Conservation (phyloP, 768 basidiomycete species). For the Grammothele lineata region DNA sequence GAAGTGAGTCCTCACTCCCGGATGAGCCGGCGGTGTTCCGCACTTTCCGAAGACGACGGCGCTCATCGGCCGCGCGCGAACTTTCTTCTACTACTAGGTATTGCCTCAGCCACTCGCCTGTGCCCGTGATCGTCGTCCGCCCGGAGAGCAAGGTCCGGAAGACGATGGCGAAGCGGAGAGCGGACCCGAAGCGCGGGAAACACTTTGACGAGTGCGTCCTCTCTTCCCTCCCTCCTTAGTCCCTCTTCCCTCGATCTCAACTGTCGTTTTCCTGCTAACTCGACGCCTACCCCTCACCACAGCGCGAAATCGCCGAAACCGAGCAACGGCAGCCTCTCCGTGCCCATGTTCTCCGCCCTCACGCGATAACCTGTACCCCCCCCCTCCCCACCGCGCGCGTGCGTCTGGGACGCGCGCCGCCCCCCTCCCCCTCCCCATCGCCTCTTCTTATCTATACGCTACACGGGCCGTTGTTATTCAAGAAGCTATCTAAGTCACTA, state of each 20-base stretch:
- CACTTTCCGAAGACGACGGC: background rate
- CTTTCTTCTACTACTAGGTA: constrained; percentile 41
- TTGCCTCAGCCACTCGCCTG: constrained; percentile 87
- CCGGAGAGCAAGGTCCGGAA: constrained; percentile 87
- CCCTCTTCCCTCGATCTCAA: background rate
- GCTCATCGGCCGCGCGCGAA: too few species aligned
- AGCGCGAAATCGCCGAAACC: background rate
- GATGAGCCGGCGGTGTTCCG: too few species aligned
- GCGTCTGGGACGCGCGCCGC: too few species aligned
- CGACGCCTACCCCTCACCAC: too few species aligned
- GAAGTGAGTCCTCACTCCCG: constrained; percentile 31
- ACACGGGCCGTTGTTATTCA: too few species aligned
- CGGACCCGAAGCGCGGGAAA: constrained; percentile 82
- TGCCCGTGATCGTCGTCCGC: constrained; percentile 93
- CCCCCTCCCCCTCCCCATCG: too few species aligned
- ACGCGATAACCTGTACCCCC: too few species aligned
- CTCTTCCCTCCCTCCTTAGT: too few species aligned
- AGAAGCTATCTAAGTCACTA: too few species aligned
- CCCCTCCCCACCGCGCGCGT: too few species aligned
- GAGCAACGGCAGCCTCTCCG: constrained; percentile 17
- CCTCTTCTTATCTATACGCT: too few species aligned
- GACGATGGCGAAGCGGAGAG: constrained; percentile 77
- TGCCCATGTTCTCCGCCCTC: constrained; percentile 20
- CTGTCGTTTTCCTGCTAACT: too few species aligned
- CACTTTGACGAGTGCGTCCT: constrained; percentile 66